These are phyloP conservation scores for Cichorium intybus DNA, from an alignment of 140 eudicot species.

Conservation along the genomic window DNA sequence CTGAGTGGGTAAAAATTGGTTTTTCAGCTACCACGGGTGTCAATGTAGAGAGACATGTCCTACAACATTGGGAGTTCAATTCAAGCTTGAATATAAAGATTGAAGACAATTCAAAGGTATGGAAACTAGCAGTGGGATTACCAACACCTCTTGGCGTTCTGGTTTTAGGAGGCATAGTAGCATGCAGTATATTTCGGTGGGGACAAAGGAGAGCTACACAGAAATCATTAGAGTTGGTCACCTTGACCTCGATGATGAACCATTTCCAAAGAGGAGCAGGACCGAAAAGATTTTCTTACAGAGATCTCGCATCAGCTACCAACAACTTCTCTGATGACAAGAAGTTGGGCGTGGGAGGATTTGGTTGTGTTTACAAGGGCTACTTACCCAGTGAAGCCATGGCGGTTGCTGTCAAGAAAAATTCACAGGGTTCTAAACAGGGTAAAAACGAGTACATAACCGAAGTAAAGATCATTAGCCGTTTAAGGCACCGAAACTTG, in stretches of 20 bases:
- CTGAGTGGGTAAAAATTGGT: constrained; percentile 36
- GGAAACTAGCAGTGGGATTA: constrained; percentile 27
- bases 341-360: constrained; percentile 74
- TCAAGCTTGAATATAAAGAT: constrained; percentile 17
- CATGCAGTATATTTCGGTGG: constrained; percentile 8
- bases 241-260: constrained; percentile 33
- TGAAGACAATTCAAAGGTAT: constrained; percentile 7
- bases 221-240: constrained; percentile 1
- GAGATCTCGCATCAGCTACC: constrained; percentile 48
- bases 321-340: constrained; percentile 42
- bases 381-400: constrained; percentile 24
- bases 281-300: constrained; percentile 46
- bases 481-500: constrained; percentile 53
- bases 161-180: background rate
- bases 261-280: constrained; percentile 54
- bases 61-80: constrained; percentile 45
- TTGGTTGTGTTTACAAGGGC: constrained; percentile 62
- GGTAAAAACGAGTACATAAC: constrained; percentile 53
- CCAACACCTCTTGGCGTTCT: constrained; percentile 20
- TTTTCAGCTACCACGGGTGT: constrained; percentile 54
- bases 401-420: constrained; percentile 55
- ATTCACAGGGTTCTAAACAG: constrained; percentile 52
- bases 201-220: constrained; percentile 12
- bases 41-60: constrained; percentile 16
- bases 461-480: constrained; percentile 52